Conservation (phyloP, 2,329 filamentous ascomycete genomes). For the Coniochaeta sp. region DNA sequence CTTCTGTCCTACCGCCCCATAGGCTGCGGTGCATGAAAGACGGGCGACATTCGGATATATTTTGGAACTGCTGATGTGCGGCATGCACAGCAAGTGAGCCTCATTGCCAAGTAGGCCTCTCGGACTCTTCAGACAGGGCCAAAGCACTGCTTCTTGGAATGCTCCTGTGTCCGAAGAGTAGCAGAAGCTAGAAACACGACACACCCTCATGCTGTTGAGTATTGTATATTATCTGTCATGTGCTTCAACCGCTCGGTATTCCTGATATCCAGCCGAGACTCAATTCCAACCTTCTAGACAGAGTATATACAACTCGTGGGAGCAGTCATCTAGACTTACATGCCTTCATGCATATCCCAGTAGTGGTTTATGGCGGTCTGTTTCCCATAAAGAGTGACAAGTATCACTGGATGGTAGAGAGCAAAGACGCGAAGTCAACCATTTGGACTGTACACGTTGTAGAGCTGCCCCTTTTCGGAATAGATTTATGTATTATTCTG, state of each 20-base stretch:
- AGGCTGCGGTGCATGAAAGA: constrained; percentile 49
- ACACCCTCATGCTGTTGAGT: too few species aligned
- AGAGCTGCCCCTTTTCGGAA: too few species aligned
- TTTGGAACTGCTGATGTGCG: background rate
- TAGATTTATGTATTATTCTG: background rate
- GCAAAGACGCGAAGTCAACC: too few species aligned
- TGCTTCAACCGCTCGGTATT: background rate
- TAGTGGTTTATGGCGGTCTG: too few species aligned
- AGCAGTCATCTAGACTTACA: background rate
- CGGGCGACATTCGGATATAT: constrained; percentile 30
- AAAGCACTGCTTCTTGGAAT: background rate
- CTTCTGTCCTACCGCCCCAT: constrained; percentile 29
- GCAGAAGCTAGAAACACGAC: background rate
- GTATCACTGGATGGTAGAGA: too few species aligned
- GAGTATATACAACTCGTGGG: background rate
- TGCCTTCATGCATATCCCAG: too few species aligned
- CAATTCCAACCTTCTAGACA: background rate
- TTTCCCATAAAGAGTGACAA: too few species aligned
- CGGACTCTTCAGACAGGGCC: background rate
- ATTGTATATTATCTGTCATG: background rate
- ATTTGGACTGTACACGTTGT: too few species aligned
- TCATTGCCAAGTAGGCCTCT: background rate
- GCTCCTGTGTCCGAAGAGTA: background rate
- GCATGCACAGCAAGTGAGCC: background rate
- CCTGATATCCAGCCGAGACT: background rate